phyloP scores from a whole-genome alignment of 805 yeast genomes.

The Candida orba region DNA sequence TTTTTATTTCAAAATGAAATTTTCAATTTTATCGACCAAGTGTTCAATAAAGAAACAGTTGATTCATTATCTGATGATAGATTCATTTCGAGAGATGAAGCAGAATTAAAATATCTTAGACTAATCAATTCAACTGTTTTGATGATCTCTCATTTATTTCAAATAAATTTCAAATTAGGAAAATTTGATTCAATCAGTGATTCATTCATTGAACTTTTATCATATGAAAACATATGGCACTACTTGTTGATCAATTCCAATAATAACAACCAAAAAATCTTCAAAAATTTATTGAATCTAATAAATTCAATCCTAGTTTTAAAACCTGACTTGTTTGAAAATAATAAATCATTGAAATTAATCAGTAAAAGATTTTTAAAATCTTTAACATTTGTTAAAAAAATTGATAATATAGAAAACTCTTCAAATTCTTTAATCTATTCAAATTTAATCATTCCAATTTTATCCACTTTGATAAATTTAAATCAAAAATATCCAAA shows the following conservation, averaged over 20 bases:
- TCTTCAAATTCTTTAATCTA: constrained; percentile 35
- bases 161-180: constrained; percentile 15
- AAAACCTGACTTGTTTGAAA: constrained; percentile 17
- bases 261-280: constrained; percentile 33
- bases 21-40: constrained; percentile 44
- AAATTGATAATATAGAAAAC: constrained; percentile 11
- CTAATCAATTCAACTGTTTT: constrained; percentile 43
- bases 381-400: constrained; percentile 25
- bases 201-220: constrained; percentile 28
- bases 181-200: constrained; percentile 18
- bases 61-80: constrained; percentile 71
- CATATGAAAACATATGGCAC: constrained; percentile 39
- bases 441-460: constrained; percentile 39
- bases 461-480: constrained; percentile 39
- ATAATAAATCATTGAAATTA: constrained; percentile 24
- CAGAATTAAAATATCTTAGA: constrained; percentile 55
- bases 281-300: constrained; percentile 34
- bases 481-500: constrained; percentile 40
- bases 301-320: constrained; percentile 25
- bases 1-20: constrained; percentile 48
- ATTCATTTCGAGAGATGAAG: constrained; percentile 57
- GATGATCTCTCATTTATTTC: constrained; percentile 34
- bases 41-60: constrained; percentile 48
- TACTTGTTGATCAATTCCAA: constrained; percentile 27
- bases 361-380: constrained; percentile 27